Evolutionary conservation across 164 flowering plant species (phyloP).

Genomic region (Kingdonia uniflora): DNA sequence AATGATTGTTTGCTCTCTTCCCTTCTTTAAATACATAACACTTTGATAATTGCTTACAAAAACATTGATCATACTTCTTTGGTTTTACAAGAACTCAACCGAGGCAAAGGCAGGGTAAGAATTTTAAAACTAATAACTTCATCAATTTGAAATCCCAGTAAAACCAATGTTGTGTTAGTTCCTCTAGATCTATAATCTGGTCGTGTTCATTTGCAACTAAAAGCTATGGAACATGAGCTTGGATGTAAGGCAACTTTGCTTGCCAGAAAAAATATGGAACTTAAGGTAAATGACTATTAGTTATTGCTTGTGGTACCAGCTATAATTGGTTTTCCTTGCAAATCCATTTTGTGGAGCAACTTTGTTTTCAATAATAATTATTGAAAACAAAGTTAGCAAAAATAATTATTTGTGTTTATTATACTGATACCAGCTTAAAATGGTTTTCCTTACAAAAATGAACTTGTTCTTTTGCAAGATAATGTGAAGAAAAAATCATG

Average conservation of each 20-base stretch:
- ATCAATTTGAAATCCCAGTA: no score
- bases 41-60: not conserved
- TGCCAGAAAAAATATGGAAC: conserved; percentile 33
- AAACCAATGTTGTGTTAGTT: not conserved
- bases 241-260: conserved; percentile 47
- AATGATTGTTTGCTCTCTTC: not conserved
- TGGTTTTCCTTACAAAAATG: not conserved
- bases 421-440: not conserved
- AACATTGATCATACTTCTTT: not conserved
- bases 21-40: not conserved
- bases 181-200: not conserved
- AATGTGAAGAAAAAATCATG: conserved; percentile 11
- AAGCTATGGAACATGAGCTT: conserved; percentile 59
- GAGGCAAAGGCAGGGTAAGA: conserved; percentile 52
- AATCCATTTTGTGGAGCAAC: no score
- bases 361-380: no score
- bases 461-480: conserved; percentile 15
- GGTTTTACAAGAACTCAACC: conserved; percentile 55
- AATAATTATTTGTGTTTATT: no score
- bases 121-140: not conserved
- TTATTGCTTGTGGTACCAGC: no score
- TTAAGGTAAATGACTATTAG: no score
- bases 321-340: no score
- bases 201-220: conserved; percentile 32
- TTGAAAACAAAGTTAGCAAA: no score